Base-by-base conservation (phyloP, 768 basidiomycete genomes). In the Suillus variegatus region DNA sequence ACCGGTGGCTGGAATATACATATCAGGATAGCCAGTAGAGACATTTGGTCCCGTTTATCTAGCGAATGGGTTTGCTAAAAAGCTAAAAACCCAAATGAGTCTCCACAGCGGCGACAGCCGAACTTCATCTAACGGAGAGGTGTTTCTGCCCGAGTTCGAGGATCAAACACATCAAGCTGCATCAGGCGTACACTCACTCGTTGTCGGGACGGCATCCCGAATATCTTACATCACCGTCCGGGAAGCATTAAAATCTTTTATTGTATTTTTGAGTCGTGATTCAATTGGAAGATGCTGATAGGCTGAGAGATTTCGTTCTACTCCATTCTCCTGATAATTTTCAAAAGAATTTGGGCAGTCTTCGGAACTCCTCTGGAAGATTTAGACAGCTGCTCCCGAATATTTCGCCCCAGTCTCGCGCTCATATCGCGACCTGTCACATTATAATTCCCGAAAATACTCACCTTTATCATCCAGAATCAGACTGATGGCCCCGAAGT, bases 81-180 rank as follows among this genome's bases (percentile, higher is more conserved):
- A 71, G 71, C 55, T 69, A 69, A 79, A 77, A 76, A 78, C 77
- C 71, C 72, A 79, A 79, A 74, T 68, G 64, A 64, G 68, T 67
- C 66, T 66, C 73, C 69, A 64, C 70, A 70, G 63, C 68, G 73
- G 70, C 52, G 61, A 52, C 52, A 58, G 68, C 68, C 70, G 73
- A 70, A 43, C 51, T 57, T 66, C 57, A 69, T 64, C 66, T 68
- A 65, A 67, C 68, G 66, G 52, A 61, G 66, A 69, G 61, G 25
- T 38, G 57, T 41, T 60, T 60, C 61, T 66, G 63, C 66, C 36
- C 40, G 56, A 66, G 56, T 68, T 69, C 67, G 69, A 62, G 65
- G 73, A 70, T 69, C 68, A 67, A 70, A 66, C 60, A 66, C 63
- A 66, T 61, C 61, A 67, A 57, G 51, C 20, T 36, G 44, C 60